phyloP scores from a whole-genome alignment of 2,329 filamentous ascomycete genomes.

The Alternaria rosae region DNA sequence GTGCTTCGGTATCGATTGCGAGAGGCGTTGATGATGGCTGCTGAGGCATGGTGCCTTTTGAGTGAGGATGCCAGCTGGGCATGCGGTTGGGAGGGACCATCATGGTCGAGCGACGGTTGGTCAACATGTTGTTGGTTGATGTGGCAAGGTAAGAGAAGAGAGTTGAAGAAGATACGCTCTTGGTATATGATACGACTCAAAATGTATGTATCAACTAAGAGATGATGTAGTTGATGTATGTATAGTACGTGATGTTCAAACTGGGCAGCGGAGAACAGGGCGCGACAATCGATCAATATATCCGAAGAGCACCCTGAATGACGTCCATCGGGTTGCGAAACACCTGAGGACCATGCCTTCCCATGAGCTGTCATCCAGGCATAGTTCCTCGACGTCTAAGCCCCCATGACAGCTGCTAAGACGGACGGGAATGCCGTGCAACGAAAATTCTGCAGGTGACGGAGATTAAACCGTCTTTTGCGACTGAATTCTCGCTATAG shows the following conservation, averaged over 20 bases:
- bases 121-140: slow-evolving; percentile 37
- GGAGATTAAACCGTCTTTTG: slow-evolving; percentile 11
- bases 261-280: background rate
- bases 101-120: slow-evolving; percentile 48
- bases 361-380: slow-evolving; percentile 18
- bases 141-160: background rate
- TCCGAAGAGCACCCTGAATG: slow-evolving; percentile 14
- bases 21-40: slow-evolving; percentile 12
- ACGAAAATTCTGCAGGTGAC: slow-evolving; percentile 4
- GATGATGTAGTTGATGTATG: background rate
- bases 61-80: slow-evolving; percentile 35
- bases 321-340: slow-evolving; percentile 31
- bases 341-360: slow-evolving; percentile 32
- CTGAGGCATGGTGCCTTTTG: slow-evolving; percentile 21
- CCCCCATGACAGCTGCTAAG: slow-evolving; percentile 18
- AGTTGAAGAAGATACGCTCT: background rate
- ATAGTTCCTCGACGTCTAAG: slow-evolving; percentile 28
- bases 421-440: slow-evolving; percentile 26
- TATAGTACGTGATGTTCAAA: background rate
- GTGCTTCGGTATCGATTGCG: slow-evolving; percentile 32
- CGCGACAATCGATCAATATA: slow-evolving; percentile 28
- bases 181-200: background rate
- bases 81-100: slow-evolving; percentile 36
- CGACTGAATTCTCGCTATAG: slow-evolving; percentile 4
- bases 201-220: background rate